Evolutionary conservation across 2,329 filamentous ascomycete genomes (phyloP).

Genomic region (Cladosporium sp.): DNA sequence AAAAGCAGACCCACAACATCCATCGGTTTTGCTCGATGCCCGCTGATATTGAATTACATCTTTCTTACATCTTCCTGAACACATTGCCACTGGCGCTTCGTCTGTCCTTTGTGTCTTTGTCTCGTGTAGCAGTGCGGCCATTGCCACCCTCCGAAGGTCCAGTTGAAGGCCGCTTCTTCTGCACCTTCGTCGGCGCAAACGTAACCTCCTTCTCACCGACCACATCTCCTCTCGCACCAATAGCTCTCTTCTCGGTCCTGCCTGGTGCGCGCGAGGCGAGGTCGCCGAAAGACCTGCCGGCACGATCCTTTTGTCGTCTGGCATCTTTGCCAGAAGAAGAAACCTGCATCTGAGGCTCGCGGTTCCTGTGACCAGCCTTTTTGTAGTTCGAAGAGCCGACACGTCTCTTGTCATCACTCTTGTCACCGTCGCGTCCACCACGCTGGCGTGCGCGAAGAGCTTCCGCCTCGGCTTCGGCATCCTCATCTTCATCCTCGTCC

Average conservation of each 20-base stretch:
- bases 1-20: background rate
- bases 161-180: conserved; percentile 29
- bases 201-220: conserved; percentile 59
- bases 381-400: conserved; percentile 64
- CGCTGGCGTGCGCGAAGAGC: conserved; percentile 28
- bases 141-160: conserved; percentile 14
- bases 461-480: conserved; percentile 22
- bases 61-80: conserved; percentile 56
- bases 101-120: conserved; percentile 41
- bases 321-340: conserved; percentile 41
- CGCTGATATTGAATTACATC: background rate
- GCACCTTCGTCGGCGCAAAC: conserved; percentile 58
- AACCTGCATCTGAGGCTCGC: conserved; percentile 49
- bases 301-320: conserved; percentile 33
- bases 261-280: conserved; percentile 35
- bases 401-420: conserved; percentile 39
- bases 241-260: conserved; percentile 20
- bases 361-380: conserved; percentile 43
- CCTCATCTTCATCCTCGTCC: conserved; percentile 38
- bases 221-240: conserved; percentile 28
- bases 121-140: conserved; percentile 18
- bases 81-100: conserved; percentile 72
- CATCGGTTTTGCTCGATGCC: background rate
- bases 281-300: conserved; percentile 53
- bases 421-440: conserved; percentile 32